Evolutionary conservation across 2,329 filamentous ascomycete species (phyloP), one percentile per base, ranked within the genome.

Genomic region (Calonectria leucothoes): DNA sequence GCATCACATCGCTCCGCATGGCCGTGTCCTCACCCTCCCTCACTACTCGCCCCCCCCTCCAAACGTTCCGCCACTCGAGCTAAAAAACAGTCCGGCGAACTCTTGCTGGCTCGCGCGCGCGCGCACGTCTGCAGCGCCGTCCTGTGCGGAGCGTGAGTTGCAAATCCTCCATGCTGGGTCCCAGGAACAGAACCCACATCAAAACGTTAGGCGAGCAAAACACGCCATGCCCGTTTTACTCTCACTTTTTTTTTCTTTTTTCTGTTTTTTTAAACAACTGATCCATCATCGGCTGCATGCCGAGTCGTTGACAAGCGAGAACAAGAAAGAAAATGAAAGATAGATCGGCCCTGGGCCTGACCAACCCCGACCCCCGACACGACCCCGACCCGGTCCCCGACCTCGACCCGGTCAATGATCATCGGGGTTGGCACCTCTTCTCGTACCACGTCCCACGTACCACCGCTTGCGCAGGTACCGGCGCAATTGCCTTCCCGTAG

Each of bases 401-500:
- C 31, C 48, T 61, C 61, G 49, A 17, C 59, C 61, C 31, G 42
- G 42, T 66, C 75, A 78, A 76, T 67, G 70, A 69, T 35, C 63
- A 59, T 52, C 70, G 57, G 48, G 63, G 51, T 57, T 57, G 52
- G 52, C 71, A 72, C 78, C 42, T 45, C n/a, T 45, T 45, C 42
- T 78, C 76, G 73, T 70, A 75, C 77, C 31, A 57, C 76, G 73
- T 70, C 74, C 77, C 31, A 57, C 52, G 42, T 23, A 45, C 42
- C 72, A 78, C 75, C 75, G 70, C 72, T 74, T 76, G 70, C 78
- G 76, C 73, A 80, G 77, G 73, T 79, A 79, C 76, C 73, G 78
- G 70, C 75, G 75, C 75, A 69, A 69, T 67, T 69, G 42, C 42
- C 42, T 45, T 23, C 42, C 68, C 73, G 69, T 68, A 35, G 71